These are phyloP conservation scores for Musa balbisiana DNA, from an alignment of 202 grass and related monocot genomes.

Conservation along the genomic window DNA sequence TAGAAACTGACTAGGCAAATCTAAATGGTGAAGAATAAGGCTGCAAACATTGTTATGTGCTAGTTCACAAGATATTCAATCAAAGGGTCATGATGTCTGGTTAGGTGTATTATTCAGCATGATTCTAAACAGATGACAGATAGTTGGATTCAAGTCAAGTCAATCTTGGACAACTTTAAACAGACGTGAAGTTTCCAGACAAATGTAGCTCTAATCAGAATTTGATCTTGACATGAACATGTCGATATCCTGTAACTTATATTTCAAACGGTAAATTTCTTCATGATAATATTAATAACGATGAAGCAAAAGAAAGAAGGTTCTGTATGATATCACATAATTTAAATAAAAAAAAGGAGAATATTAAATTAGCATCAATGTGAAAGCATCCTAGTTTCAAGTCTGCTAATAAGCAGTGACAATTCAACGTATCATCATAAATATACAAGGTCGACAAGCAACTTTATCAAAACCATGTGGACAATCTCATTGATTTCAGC, in stretches of 20 bases:
- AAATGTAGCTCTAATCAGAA: not conserved
- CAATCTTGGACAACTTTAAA: too few relatives aligned
- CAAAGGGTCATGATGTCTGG: not conserved
- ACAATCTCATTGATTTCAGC: not conserved
- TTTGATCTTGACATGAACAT: not conserved
- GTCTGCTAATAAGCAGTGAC: too few relatives aligned
- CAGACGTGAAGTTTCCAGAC: not conserved
- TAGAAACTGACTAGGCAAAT: not conserved
- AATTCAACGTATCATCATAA: not conserved
- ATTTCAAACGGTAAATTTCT: not conserved
- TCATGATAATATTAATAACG: too few relatives aligned
- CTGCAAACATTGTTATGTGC: not conserved
- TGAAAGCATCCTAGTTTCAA: too few relatives aligned
- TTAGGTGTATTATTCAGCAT: too few relatives aligned
- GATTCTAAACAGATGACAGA: not conserved
- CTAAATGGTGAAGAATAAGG: not conserved
- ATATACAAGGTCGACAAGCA: not conserved
- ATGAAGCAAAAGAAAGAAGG: too few relatives aligned
- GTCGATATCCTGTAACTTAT: not conserved
- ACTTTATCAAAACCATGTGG: not conserved
- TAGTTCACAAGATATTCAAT: not conserved
- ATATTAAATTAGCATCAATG: too few relatives aligned
- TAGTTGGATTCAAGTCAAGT: not conserved
- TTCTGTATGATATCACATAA: too few relatives aligned
- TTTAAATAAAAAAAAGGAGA: too few relatives aligned